Conservation (phyloP, 352 stramenopile species). For the Pythium rishiriense region DNA sequence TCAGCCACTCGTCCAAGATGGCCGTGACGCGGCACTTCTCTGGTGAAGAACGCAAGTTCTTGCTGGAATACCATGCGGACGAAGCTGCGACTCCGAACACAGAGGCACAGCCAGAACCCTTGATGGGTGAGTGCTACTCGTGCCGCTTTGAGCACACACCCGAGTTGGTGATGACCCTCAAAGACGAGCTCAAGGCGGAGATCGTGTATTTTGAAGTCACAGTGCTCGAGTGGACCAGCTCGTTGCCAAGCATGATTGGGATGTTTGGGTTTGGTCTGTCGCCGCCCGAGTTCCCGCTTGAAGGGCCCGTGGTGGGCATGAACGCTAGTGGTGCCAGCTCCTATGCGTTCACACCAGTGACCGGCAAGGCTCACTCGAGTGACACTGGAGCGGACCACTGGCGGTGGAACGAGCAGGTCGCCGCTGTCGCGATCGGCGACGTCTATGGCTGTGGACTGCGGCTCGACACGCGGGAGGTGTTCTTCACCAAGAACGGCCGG, state of each 20-base stretch:
- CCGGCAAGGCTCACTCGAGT: slow-evolving; percentile 64
- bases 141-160: slow-evolving; percentile 83
- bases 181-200: slow-evolving; percentile 67
- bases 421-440: slow-evolving; percentile 51
- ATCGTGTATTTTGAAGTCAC: slow-evolving; percentile 85
- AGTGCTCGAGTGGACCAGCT: slow-evolving; percentile 58
- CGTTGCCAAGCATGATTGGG: slow-evolving; percentile 4
- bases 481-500: slow-evolving; percentile 86
- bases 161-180: slow-evolving; percentile 68
- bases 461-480: slow-evolving; percentile 80
- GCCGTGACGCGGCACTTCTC: slow-evolving; percentile 68
- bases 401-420: slow-evolving; percentile 63
- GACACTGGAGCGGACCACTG: slow-evolving; percentile 63
- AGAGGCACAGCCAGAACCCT: slow-evolving; percentile 12
- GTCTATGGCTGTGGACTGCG: slow-evolving; percentile 80
- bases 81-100: slow-evolving; percentile 28
- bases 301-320: slow-evolving; percentile 59
- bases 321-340: slow-evolving; percentile 38
- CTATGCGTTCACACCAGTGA: slow-evolving; percentile 71
- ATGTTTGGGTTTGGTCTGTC: slow-evolving; percentile 68
- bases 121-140: slow-evolving; percentile 36
- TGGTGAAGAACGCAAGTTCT: slow-evolving; percentile 75
- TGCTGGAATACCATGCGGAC: slow-evolving; percentile 63
- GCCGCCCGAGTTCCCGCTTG: slow-evolving; percentile 62
- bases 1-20: slow-evolving; percentile 84